Conservation (phyloP, 2,329 filamentous ascomycete species). For the Chlorencoelia australis region DNA sequence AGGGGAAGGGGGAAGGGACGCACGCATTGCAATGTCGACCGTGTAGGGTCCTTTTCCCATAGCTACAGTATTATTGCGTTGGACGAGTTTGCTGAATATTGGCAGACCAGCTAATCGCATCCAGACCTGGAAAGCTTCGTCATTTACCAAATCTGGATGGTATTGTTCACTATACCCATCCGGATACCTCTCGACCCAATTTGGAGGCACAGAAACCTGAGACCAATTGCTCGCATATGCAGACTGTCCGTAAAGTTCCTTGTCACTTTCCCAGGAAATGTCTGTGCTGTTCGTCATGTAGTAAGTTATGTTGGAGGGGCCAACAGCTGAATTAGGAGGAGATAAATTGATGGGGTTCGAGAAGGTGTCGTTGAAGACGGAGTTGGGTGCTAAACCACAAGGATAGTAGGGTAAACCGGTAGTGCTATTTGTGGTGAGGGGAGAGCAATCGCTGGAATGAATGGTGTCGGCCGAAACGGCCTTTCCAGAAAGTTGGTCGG, state of each 20-base stretch:
- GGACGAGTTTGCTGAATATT: constrained; percentile 86
- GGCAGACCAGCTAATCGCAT: constrained; percentile 95
- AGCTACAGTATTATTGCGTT: constrained; percentile 61
- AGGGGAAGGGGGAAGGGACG: constrained; percentile 30
- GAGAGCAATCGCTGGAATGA: constrained; percentile 60
- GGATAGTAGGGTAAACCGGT: constrained; percentile 69
- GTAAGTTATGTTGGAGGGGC: constrained; percentile 44
- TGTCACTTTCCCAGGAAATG: constrained; percentile 83
- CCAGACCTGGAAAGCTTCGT: constrained; percentile 93
- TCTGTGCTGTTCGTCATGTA: constrained; percentile 59
- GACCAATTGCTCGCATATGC: constrained; percentile 53
- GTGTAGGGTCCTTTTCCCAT: constrained; percentile 67
- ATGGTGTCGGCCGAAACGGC: constrained; percentile 52
- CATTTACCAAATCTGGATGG: constrained; percentile 58
- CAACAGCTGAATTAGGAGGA: constrained; percentile 27
- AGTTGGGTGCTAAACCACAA: constrained; percentile 93
- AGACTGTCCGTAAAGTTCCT: constrained; percentile 63
- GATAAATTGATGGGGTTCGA: constrained; percentile 52
- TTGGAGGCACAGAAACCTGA: constrained; percentile 71
- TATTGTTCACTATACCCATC: constrained; percentile 55
- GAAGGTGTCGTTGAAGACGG: constrained; percentile 92
- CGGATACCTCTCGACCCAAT: constrained; percentile 67
- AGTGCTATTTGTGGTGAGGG: constrained; percentile 46
- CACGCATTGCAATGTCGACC: constrained; percentile 70
- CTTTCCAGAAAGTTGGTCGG: constrained; percentile 70